Conservation (phyloP, 164 flowering plant species). For the Tetrastigma voinierianum region DNA sequence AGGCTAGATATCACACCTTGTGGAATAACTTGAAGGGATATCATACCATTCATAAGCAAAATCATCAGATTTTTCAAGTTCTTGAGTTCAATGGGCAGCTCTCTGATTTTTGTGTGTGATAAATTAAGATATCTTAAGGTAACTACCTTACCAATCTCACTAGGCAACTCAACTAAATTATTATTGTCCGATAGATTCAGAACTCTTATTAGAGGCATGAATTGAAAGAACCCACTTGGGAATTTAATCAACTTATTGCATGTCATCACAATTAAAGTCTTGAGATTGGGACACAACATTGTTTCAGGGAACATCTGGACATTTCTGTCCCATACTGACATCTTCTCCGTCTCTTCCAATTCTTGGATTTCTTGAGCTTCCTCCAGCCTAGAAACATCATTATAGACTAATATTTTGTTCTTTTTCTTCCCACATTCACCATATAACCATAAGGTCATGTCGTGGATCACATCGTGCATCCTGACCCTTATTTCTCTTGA, state of each 20-base stretch:
- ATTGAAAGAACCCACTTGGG: no score
- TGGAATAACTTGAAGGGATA: background rate
- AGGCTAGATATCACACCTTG: background rate
- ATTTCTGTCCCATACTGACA: background rate
- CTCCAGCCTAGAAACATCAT: background rate
- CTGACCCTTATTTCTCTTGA: background rate
- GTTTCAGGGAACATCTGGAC: background rate
- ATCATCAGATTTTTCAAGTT: slow-evolving; percentile 5
- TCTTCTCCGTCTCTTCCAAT: background rate
- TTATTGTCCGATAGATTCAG: no score
- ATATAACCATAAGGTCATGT: slow-evolving; percentile 12
- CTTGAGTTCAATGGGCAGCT: slow-evolving; percentile 6
- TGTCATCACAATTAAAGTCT: no score
- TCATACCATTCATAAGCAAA: background rate
- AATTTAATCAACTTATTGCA: no score
- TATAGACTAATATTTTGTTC: background rate
- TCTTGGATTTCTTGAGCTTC: background rate
- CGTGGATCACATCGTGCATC: slow-evolving; percentile 18
- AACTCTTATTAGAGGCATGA: no score
- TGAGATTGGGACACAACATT: background rate
- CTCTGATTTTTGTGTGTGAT: background rate
- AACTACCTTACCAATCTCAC: no score
- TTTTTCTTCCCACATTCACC: background rate
- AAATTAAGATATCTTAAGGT: slow-evolving; percentile 8
- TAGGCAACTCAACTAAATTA: no score